These are phyloP conservation scores for Annona squamosa DNA, from an alignment of 164 flowering plant genomes.

Conservation along the genomic window DNA sequence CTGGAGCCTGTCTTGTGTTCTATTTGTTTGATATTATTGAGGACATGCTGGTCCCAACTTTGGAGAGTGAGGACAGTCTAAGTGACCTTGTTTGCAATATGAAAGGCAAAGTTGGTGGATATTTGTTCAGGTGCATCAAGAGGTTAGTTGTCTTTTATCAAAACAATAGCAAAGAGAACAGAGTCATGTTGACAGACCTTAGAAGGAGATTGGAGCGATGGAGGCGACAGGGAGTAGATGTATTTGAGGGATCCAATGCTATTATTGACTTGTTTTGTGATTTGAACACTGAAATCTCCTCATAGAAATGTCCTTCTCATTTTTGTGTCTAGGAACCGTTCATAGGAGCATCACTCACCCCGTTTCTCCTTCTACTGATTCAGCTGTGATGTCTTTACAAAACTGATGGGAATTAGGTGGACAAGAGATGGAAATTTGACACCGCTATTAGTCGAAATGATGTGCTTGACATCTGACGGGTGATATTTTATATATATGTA, in stretches of 20 bases:
- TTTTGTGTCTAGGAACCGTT: no score
- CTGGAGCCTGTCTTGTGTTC: constrained; percentile 49
- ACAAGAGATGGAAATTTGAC: no score
- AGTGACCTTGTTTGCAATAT: constrained; percentile 30
- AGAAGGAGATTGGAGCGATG: constrained; percentile 37
- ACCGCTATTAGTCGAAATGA: no score
- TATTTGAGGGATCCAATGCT: constrained; percentile 23
- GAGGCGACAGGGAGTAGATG: constrained; percentile 40
- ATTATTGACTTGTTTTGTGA: constrained; percentile 26
- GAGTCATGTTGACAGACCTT: constrained; percentile 31
- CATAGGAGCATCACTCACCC: no score
- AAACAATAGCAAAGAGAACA: constrained; percentile 16
- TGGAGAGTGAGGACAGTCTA: constrained; percentile 35
- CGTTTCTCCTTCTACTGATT: no score
- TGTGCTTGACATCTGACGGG: no score
- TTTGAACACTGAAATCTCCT: constrained; percentile 11
- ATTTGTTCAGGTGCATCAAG: constrained; percentile 44
- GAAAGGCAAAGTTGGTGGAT: constrained; percentile 32
- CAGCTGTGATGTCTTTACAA: neutral
- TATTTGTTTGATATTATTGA: constrained; percentile 42
- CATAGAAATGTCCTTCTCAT: neutral
- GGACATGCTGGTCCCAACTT: constrained; percentile 34
- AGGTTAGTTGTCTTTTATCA: constrained; percentile 26
- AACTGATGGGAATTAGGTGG: no score
- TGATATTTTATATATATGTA: no score